Conservation (phyloP, 2,329 filamentous ascomycete species). For the Alternaria sp. region DNA sequence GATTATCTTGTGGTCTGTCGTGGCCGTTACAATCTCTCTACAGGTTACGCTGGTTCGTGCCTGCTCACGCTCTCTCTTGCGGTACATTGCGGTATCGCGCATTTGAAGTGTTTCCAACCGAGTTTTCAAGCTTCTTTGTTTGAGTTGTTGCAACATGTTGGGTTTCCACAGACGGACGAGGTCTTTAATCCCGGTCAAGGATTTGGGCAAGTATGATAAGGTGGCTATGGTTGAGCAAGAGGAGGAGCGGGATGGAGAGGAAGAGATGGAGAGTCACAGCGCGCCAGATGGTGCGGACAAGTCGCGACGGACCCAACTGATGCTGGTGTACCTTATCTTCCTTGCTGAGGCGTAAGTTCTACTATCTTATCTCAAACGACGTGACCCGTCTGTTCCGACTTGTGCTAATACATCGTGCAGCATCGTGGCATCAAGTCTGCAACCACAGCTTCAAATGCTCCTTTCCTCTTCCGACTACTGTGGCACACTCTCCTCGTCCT, state of each 20-base stretch:
- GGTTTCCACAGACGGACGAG: conserved; percentile 55
- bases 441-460: conserved; percentile 58
- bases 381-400: conserved; percentile 4
- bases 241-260: conserved; percentile 37
- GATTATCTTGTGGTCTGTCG: conserved; percentile 33
- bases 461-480: conserved; percentile 56
- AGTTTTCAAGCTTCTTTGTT: conserved; percentile 13
- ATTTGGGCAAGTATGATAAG: conserved; percentile 54
- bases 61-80: conserved; percentile 20
- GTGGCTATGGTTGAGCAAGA: conserved; percentile 44
- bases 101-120: conserved; percentile 13
- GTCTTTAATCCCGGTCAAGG: conserved; percentile 55
- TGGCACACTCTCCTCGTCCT: conserved; percentile 56
- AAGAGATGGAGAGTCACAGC: conserved; percentile 40
- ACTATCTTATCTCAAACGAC: background rate
- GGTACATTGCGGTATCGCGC: conserved; percentile 25
- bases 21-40: conserved; percentile 45
- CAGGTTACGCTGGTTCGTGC: conserved; percentile 42
- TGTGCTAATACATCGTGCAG: conserved; percentile 30
- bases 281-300: conserved; percentile 29
- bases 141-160: conserved; percentile 49
- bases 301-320: conserved; percentile 48
- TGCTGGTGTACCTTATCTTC: conserved; percentile 57
- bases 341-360: conserved; percentile 57
- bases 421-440: conserved; percentile 60